Conservation (phyloP, 441 rosid genomes). For the Euphorbia corollata region DNA sequence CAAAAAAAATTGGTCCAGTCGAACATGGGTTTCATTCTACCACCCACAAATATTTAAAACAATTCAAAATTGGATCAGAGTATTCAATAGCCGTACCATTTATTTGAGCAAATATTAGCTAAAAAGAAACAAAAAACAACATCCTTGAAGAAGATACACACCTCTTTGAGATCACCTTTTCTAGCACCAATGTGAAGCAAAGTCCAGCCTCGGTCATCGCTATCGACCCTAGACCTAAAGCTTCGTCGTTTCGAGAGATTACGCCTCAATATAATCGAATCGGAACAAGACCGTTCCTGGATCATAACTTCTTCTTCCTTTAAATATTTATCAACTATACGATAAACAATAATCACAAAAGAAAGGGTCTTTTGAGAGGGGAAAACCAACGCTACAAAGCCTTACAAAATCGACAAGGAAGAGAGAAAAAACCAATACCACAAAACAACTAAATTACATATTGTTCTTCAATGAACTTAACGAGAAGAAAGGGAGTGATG, state of each 20-base stretch:
- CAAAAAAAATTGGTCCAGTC: too few species aligned
- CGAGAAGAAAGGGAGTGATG: constrained; percentile 55
- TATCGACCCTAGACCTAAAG: constrained; percentile 37
- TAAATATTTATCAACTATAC: neutral
- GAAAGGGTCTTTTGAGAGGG: neutral
- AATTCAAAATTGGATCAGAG: too few species aligned
- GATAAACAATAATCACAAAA: constrained; percentile 8
- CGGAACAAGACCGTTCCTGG: constrained; percentile 32
- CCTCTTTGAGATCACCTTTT: constrained; percentile 71
- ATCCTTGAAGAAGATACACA: constrained; percentile 14
- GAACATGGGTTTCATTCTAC: too few species aligned
- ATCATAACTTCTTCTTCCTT: constrained; percentile 28
- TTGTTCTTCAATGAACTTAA: constrained; percentile 23
- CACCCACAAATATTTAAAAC: too few species aligned
- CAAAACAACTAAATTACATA: constrained; percentile 20
- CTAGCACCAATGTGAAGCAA: constrained; percentile 67
- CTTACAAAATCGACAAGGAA: constrained; percentile 5
- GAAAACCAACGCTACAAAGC: neutral
- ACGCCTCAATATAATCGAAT: constrained; percentile 32
- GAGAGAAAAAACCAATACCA: neutral
- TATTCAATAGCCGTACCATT: too few species aligned
- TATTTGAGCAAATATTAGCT: too few species aligned
- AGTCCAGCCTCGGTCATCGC: constrained; percentile 89
- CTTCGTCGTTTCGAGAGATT: constrained; percentile 48
- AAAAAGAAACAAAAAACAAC: too few species aligned